These are phyloP conservation scores for Nephelium lappaceum DNA, from an alignment of 345 rosid species.

Conservation along the genomic window DNA sequence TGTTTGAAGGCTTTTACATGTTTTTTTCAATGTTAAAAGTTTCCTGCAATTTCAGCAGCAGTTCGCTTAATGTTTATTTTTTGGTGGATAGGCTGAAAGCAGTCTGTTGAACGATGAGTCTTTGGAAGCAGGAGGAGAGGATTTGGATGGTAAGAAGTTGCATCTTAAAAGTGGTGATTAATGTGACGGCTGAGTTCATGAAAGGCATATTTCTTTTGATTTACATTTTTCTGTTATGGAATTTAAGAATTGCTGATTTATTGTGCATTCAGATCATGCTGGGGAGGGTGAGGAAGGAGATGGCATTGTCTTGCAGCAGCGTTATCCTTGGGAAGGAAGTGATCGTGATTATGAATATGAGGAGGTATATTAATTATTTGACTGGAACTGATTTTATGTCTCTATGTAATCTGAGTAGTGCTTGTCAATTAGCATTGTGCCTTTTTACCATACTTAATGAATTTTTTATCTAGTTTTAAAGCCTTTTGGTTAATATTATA, in stretches of 20 bases:
- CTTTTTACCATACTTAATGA: background rate
- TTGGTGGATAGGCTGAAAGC: conserved; percentile 60
- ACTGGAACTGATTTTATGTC: background rate
- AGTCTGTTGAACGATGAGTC: conserved; percentile 64
- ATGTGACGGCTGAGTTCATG: background rate
- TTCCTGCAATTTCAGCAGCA: background rate
- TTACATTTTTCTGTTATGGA: background rate
- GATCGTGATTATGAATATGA: conserved; percentile 88
- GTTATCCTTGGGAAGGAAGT: conserved; percentile 91
- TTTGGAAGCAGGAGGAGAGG: conserved; percentile 62
- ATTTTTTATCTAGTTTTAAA: background rate
- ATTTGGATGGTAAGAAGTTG: conserved; percentile 58
- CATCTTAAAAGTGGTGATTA: background rate
- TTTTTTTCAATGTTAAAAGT: background rate
- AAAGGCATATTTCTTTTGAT: background rate
- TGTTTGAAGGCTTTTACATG: conserved; percentile 32
- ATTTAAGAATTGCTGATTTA: background rate
- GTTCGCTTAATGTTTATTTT: conserved; percentile 4
- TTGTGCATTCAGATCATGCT: conserved; percentile 44
- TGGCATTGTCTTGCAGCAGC: conserved; percentile 44
- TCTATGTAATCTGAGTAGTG: background rate
- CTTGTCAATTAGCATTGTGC: background rate
- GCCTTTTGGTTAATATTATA: background rate
- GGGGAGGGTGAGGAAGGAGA: conserved; percentile 68
- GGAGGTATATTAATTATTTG: conserved; percentile 50